These are phyloP conservation scores for Balakata baccata DNA, from an alignment of 345 rosid genomes.

Conservation along the genomic window DNA sequence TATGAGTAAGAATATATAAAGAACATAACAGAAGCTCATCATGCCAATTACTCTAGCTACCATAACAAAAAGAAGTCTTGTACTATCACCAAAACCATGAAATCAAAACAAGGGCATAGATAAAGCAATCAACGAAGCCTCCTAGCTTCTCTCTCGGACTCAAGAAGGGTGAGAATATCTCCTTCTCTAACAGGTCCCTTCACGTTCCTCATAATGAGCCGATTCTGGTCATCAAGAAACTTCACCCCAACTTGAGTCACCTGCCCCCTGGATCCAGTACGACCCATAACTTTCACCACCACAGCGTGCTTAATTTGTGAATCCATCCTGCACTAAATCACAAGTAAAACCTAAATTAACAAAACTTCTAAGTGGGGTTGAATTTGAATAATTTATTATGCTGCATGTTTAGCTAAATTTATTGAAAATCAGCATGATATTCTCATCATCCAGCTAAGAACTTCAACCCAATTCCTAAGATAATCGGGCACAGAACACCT, in stretches of 20 bases:
- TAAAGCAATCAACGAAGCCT: slow-evolving; percentile 62
- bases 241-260: slow-evolving; percentile 90
- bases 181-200: slow-evolving; percentile 89
- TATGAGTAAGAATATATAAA: background rate
- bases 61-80: background rate
- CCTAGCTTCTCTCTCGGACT: slow-evolving; percentile 88
- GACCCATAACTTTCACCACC: slow-evolving; percentile 83
- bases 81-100: background rate
- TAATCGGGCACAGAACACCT: slow-evolving; percentile 2
- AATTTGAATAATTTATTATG: too few relatives aligned
- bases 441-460: background rate
- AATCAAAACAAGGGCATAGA: too few relatives aligned
- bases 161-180: slow-evolving; percentile 71
- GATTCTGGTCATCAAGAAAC: slow-evolving; percentile 60
- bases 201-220: slow-evolving; percentile 80
- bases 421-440: too few relatives aligned
- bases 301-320: slow-evolving; percentile 70
- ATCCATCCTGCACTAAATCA: slow-evolving; percentile 47
- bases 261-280: slow-evolving; percentile 88
- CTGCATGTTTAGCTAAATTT: too few relatives aligned
- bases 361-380: too few relatives aligned
- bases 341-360: slow-evolving; percentile 14
- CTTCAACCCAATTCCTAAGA: slow-evolving; percentile 1
- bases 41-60: background rate
- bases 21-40: background rate